Base-by-base conservation (phyloP, 768 basidiomycete species). In the Boletus edulis region DNA sequence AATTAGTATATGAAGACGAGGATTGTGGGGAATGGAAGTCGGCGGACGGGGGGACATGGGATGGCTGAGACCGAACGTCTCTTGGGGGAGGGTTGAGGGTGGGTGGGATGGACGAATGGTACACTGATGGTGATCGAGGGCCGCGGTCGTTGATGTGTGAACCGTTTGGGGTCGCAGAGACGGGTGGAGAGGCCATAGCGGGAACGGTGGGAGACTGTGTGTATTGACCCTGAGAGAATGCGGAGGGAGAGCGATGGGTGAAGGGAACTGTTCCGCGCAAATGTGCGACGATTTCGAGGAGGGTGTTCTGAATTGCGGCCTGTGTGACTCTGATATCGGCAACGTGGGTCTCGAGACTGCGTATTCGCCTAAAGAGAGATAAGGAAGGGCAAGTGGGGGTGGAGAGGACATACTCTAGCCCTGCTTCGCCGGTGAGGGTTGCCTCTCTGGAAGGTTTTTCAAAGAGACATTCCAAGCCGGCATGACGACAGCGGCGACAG, bases 401-500 rank as follows among this genome's bases (percentile, higher is more conserved):
- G 46, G 47, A 29, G 39, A 45, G 50, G 20, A 77, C 90, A 72
- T 68, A 94, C 92, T 94, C 93, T 49, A 94, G 72, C 9, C 91
- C 92, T 17, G 91, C 92, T 72, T 94, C 92, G 43, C 91, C 90
- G 9, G 91, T 91, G 46, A 93, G 80, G 52, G 87, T 89, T 14
- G 90, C 88, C 68, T 94, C 92, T 62, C 86, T 80, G 13, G 85
- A 86, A 3, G 95, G 95, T 64, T 97, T 97, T 72, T 98, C 95
- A 68, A 98, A 96, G 34, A 97, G 79, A 74, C 95, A 98, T 40
- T 94, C 91, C 13, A 97, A 78, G 3, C 91, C 90, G 18, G 89
- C 87, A 63, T 93, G 89, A 32, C 91, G 81, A 73, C 95, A 98
- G 42, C 95, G 84, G 64, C 89, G 86, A 73, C 95, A 98, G n/a